Evolutionary conservation across 108 stramenopile genomes (phyloP), one percentile per base, ranked within the genome.

Genomic region (Conticribra weissflogii): DNA sequence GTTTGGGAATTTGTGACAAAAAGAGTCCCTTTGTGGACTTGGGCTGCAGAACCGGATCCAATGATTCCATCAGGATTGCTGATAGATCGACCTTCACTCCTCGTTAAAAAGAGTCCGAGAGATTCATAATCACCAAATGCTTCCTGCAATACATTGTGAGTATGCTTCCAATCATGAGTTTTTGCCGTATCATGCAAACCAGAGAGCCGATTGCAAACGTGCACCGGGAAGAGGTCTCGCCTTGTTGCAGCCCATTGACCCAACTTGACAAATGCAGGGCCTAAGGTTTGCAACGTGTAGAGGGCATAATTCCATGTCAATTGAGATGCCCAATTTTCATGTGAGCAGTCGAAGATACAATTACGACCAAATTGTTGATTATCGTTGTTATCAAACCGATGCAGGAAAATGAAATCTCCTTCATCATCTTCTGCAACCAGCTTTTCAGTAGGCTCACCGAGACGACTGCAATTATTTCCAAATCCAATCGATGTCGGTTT

Each of bases 171-270:
- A 2, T 85, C 79, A 79, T 96, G 95, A 19, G 81, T 81, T 41
- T 52, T 64, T 30, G 86, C 84, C 49, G 55, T 48, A 64, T 87
- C 89, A 31, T 96, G 95, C 41, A 96, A 59, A 25, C 66, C 52
- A 17, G 81, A 76, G 27, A 96, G 70, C 49, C 85, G 71, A 70
- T 91, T 67, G 68, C 95, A 96, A 2, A 94, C 16, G 15, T 66
- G 19, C 0, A 81, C 64, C n/a, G 91, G 91, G 60, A 96, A 92
- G 12, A 96, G 62, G 68, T 96, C 96, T 28, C 96, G 83, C 28
- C 96, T 74, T 5, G 96, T 96, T 9, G 93, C 91, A 0, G 85
- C 81, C 96, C 96, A 96, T 74, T 96, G 96, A 51, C 82, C 88
- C 34, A 96, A 82, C 65, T 96, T 96, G 57, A 89, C 78, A 68